Evolutionary conservation across 2,329 filamentous ascomycete genomes (phyloP).

Genomic region (Chalaropsis ovoidea): DNA sequence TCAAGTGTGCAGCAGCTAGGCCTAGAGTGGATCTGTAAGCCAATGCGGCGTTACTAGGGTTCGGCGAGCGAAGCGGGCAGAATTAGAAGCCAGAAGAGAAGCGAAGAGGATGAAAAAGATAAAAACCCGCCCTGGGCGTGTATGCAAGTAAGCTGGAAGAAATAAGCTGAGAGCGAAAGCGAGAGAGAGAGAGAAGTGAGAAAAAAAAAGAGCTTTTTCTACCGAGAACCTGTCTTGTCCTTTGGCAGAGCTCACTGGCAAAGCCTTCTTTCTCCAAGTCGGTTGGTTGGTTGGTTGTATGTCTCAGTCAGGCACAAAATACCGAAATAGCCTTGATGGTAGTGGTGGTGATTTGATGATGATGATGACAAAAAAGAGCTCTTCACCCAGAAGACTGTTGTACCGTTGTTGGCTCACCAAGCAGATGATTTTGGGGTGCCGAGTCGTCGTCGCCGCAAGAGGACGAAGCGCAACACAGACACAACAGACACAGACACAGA

Average conservation of each 20-base stretch:
- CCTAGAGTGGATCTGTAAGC: neutral
- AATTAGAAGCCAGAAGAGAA: neutral
- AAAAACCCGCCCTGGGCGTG: neutral
- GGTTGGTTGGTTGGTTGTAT: too few relatives aligned
- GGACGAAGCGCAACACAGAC: too few relatives aligned
- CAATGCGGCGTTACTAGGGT: slow-evolving; percentile 16
- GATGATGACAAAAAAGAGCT: slow-evolving; percentile 1
- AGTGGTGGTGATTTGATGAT: neutral
- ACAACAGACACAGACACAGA: neutral
- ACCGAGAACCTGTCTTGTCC: too few relatives aligned
- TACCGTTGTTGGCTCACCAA: too few relatives aligned
- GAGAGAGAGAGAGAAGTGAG: neutral
- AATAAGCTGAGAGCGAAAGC: neutral
- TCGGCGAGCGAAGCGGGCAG: neutral
- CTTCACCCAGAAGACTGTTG: neutral
- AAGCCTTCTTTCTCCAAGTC: too few relatives aligned
- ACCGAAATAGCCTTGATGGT: neutral
- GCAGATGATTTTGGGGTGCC: too few relatives aligned
- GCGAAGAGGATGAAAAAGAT: neutral
- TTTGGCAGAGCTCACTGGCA: too few relatives aligned
- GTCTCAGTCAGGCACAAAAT: neutral
- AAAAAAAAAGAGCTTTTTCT: neutral
- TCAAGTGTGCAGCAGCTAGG: neutral
- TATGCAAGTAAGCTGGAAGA: neutral
- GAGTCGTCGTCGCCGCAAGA: neutral